A percentile compares a stretch with the other conserved stretches of the same genome.
phyloP scores from a whole-genome alignment of 1,284 basidiomycete species.

The Ustilago lituana region DNA sequence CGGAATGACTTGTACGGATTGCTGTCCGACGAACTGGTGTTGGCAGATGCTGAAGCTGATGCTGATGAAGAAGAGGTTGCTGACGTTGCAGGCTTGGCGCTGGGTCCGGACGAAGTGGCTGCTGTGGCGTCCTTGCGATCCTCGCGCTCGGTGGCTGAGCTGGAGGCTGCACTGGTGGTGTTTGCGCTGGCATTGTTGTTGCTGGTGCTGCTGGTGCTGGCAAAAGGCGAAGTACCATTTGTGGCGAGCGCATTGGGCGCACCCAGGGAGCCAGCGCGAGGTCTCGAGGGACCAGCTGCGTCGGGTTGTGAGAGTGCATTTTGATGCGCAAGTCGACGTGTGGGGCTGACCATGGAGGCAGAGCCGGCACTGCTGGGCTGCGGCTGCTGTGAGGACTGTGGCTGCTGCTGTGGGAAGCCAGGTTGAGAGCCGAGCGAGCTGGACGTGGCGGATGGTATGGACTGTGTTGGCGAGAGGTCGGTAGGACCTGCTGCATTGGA shows the following conservation, averaged over 20 bases:
- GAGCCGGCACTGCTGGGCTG: slow-evolving; percentile 21
- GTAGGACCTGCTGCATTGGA: slow-evolving; percentile 11
- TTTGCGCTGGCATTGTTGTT: background rate
- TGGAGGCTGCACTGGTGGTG: background rate
- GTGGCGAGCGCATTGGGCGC: slow-evolving; percentile 9
- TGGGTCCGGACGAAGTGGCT: slow-evolving; percentile 3
- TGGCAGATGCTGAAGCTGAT: slow-evolving; percentile 10
- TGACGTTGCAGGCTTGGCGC: slow-evolving; percentile 8
- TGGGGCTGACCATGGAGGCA: slow-evolving; percentile 35
- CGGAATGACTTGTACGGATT: slow-evolving; percentile 68
- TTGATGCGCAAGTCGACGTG: slow-evolving; percentile 42
- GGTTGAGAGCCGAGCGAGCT: slow-evolving; percentile 36
- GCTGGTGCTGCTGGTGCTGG: background rate
- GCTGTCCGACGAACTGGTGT: slow-evolving; percentile 31
- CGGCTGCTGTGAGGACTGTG: slow-evolving; percentile 14
- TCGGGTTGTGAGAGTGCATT: slow-evolving; percentile 29
- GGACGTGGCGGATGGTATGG: slow-evolving; percentile 26
- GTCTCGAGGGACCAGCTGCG: slow-evolving; percentile 15
- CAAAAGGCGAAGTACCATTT: slow-evolving; percentile 10
- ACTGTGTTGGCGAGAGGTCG: slow-evolving; percentile 42
- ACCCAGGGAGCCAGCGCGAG: slow-evolving; percentile 32
- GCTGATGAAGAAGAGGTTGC: slow-evolving; percentile 7
- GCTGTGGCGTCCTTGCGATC: slow-evolving; percentile 20
- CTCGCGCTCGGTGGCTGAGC: slow-evolving; percentile 15
- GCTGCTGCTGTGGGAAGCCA: slow-evolving; percentile 18